Base-by-base conservation (phyloP, 2,329 filamentous ascomycete species). In the Orbilia blumenaviensis region DNA sequence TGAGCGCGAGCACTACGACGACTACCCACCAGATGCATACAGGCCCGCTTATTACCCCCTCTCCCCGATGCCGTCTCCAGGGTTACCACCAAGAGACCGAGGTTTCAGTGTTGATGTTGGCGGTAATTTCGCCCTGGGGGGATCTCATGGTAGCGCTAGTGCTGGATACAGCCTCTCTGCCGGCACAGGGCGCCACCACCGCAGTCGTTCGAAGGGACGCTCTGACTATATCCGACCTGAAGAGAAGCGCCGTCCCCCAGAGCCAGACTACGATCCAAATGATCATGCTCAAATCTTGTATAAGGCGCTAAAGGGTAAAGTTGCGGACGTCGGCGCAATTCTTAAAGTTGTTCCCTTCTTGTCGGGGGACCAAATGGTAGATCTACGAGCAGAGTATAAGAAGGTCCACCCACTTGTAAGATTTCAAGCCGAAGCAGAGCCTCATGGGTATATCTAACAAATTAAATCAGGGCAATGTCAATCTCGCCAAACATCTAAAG, bases 331-430 rank as follows among this genome's bases (percentile, higher is more conserved):
- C 0, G 87, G 88, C 42, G 87, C 90, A 0, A 86, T 98, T 9
- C 90, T 94, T 79, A 91, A 93, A 78, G 92, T 98, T 78, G 86
- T 98, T 0, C 94, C 95, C 0, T 88, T 88, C 5, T 87, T 98
- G 27, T 91, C 92, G 0, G 92, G 96, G 80, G 92, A 96, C 79
- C 93, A 98, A 81, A 88, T 98, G 74, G 88, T 96, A 83, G 89
- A 93, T 78, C 87, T 99, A 25, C 90, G 94, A n/a, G 85, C 85
- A 34, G 92, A 96, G 82, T 98, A 98, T 85, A 98, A 98, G 84
- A 89, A 89, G 44, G 88, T 94, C 62, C 93, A 95, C 82, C 96
- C 72, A 14, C 48, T 75, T 7, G 71, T 75, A 60, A 75, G 62
- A 25, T 21, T 50, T 27, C 41, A 23, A 52, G 34, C n/a, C 10